These are phyloP conservation scores for Amaranthus palmeri DNA, from an alignment of 148 eudicot species.

Conservation along the genomic window DNA sequence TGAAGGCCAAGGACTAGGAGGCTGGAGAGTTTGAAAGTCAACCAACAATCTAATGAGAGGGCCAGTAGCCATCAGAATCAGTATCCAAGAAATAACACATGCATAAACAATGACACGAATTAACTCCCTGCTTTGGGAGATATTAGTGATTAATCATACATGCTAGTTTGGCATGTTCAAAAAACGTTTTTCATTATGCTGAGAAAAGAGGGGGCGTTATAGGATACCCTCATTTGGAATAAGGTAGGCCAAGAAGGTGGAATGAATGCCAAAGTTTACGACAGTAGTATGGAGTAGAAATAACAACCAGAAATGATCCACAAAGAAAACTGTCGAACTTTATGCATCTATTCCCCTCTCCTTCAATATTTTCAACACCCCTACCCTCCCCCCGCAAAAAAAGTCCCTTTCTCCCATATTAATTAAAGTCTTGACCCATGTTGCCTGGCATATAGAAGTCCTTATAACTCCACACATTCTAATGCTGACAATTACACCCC, in stretches of 20 bases:
- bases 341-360: neutral
- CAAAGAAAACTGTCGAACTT: neutral
- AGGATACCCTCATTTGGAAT: neutral
- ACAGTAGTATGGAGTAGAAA: neutral
- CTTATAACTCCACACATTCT: neutral
- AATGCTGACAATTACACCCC: neutral
- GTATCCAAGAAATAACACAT: neutral
- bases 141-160: too few relatives aligned
- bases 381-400: neutral
- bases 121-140: too few relatives aligned
- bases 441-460: neutral
- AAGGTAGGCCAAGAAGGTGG: neutral
- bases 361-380: neutral
- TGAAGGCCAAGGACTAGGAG: neutral
- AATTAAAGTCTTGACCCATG: neutral
- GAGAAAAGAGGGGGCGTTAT: neutral
- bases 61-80: neutral
- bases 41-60: neutral
- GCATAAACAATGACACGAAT: neutral
- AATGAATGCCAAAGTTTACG: neutral
- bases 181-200: neutral
- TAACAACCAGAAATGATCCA: neutral
- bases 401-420: constrained; percentile 3
- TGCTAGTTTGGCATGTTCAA: too few relatives aligned
- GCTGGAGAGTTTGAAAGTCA: neutral